Percentiles rank a stretch among this genome's conserved stretches.
phyloP scores from a whole-genome alignment of 441 rosid genomes.

The Populus tomentosa region DNA sequence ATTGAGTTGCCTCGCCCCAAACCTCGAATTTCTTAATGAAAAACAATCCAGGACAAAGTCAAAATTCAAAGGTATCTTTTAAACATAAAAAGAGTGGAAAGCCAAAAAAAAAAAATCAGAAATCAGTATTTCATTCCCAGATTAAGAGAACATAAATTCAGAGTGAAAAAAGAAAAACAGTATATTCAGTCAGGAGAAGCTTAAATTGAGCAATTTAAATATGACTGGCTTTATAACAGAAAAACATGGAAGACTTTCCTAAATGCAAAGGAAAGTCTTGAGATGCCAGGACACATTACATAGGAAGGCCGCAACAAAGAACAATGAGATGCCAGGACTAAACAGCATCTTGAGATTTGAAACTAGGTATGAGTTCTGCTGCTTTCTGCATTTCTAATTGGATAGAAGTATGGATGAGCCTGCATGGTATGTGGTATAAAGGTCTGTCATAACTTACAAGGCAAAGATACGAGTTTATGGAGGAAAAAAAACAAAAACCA shows the following conservation, averaged over 20 bases:
- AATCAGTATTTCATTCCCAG: slow-evolving; percentile 9
- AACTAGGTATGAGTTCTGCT: slow-evolving; percentile 54
- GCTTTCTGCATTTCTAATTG: slow-evolving; percentile 89
- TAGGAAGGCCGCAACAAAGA: slow-evolving; percentile 11
- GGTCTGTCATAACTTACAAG: not conserved
- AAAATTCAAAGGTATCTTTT: not conserved
- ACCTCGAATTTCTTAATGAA: not conserved
- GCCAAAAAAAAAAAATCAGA: not conserved
- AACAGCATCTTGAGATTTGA: slow-evolving; percentile 19
- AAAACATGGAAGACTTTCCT: slow-evolving; percentile 1
- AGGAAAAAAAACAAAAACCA: not conserved
- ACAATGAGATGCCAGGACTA: slow-evolving; percentile 6
- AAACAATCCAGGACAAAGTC: not conserved
- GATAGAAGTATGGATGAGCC: slow-evolving; percentile 77
- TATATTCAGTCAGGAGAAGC: not conserved
- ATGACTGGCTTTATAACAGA: slow-evolving; percentile 6
- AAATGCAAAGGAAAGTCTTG: not conserved
- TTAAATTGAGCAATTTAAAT: not conserved
- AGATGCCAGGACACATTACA: not conserved
- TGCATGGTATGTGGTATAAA: slow-evolving; percentile 23
- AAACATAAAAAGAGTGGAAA: not conserved
- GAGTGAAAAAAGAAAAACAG: too few relatives aligned
- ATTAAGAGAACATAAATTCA: not conserved
- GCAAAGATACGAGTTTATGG: not conserved
- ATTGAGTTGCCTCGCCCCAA: not conserved